Base-by-base conservation (phyloP, 164 flowering plant species). In the Aristolochia fimbriata region DNA sequence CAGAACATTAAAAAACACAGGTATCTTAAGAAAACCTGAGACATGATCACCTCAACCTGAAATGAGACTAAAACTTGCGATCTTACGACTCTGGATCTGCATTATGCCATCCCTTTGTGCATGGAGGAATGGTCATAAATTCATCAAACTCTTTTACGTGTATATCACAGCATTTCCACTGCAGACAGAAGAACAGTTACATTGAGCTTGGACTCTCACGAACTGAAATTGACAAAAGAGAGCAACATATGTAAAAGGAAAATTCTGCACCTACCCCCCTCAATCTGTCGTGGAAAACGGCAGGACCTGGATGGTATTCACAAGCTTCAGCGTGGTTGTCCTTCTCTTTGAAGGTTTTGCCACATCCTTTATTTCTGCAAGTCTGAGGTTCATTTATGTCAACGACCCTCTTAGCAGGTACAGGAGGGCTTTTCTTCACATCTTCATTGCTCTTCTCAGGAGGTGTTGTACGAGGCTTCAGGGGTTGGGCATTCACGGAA, bases 131-230 rank as follows among this genome's bases (percentile, higher is more conserved):
- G 56, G 60, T 60, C 86, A 91, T 79, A 82, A 93, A 93, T 74
- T 93, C 99, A 3, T 93, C 96, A 41, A 93, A 93, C 70, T 93
- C 99, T 70, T 82, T 88, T 27, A 85, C 96, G 61, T 86, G 94
- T 61, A 85, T 61, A 61, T 88, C 85, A 45, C 99, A 90, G 69
- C 99, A 93, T 74, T 87, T 85, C 99, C 99, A 93, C 99, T 90
- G 81, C 80, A 82, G 30, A 71, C 51, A 33, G 27, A 57, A 15
- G 23, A 9, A 58, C 9, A 49, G 6, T 13, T 1, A 10, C 43
- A 37, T 37, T 37, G 43, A 37, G 43, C 43, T 37, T 6, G 11
- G 0, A 37, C 9, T 37, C 43, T 10, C n/a, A 10, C 1, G 10
- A 37, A 37, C 0, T 0, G 43, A 37, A 37, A 37, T 37, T 0